Conservation (phyloP, 164 flowering plant genomes). For the Tetracentron sinense region DNA sequence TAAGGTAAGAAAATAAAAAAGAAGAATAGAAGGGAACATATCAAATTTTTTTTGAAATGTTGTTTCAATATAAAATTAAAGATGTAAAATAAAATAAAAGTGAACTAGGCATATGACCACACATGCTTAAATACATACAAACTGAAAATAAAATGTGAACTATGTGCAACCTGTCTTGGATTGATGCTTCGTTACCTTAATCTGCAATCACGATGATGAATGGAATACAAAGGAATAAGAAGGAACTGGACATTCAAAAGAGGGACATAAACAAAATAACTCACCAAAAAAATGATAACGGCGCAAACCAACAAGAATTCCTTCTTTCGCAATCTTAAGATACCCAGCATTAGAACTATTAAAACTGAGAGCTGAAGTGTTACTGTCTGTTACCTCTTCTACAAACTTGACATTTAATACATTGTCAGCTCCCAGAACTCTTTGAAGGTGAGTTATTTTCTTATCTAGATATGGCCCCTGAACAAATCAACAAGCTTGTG, state of each 20-base stretch:
- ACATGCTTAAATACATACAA: not conserved
- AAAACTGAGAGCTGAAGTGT: not conserved
- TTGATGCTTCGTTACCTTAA: not conserved
- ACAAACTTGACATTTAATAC: slow-evolving; percentile 61
- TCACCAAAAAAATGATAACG: slow-evolving; percentile 69
- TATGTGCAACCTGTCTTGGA: not conserved
- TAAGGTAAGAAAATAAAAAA: no score
- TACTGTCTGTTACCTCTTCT: slow-evolving; percentile 16
- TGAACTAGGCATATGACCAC: no score
- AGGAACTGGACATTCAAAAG: not conserved
- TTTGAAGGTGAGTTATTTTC: slow-evolving; percentile 52
- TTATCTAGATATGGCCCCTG: slow-evolving; percentile 66
- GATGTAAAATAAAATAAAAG: not conserved
- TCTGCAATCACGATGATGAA: not conserved
- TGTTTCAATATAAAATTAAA: not conserved
- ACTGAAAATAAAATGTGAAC: not conserved
- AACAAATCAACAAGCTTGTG: slow-evolving; percentile 1
- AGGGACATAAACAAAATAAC: slow-evolving; percentile 13
- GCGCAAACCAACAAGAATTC: slow-evolving; percentile 63
- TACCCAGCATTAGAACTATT: slow-evolving; percentile 6
- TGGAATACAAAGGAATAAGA: no score
- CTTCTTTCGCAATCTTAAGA: slow-evolving; percentile 39
- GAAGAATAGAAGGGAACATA: no score
- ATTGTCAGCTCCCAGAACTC: slow-evolving; percentile 69
- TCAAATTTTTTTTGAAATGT: not conserved